phyloP scores from a whole-genome alignment of 805 yeast genomes.

The Kazachstania martiniae region DNA sequence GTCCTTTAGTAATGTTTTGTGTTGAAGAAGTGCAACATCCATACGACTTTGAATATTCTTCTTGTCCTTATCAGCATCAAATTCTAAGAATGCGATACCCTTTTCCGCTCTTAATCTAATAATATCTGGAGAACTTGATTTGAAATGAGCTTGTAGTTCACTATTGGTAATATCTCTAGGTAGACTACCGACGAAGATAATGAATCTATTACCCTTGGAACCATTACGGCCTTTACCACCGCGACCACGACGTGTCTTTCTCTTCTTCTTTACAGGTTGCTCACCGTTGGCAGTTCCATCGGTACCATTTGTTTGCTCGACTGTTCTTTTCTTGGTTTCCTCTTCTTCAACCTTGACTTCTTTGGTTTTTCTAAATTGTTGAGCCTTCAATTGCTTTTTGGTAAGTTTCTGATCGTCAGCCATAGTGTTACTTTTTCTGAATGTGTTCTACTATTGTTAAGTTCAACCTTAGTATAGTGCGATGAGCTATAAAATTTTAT shows the following conservation, averaged over 20 bases:
- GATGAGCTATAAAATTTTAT: too few species aligned
- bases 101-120: conserved; percentile 73
- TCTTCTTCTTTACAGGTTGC: conserved; percentile 41
- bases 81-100: conserved; percentile 90
- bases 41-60: conserved; percentile 61
- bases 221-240: conserved; percentile 52
- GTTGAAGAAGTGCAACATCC: conserved; percentile 77
- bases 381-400: conserved; percentile 28
- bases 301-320: conserved; percentile 14
- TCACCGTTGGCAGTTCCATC: conserved; percentile 17
- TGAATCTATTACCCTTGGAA: conserved; percentile 49
- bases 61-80: conserved; percentile 36
- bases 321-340: conserved; percentile 13
- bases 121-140: conserved; percentile 58
- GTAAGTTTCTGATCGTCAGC: conserved; percentile 27
- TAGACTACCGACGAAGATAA: conserved; percentile 83
- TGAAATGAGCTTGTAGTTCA: conserved; percentile 62
- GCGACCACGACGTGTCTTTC: conserved; percentile 49
- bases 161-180: conserved; percentile 60
- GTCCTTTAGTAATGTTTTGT: conserved; percentile 53
- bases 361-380: conserved; percentile 26
- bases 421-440: conserved; percentile 13
- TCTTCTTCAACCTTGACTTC: conserved; percentile 21
- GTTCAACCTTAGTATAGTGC: too few species aligned
- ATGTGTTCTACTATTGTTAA: too few species aligned